phyloP scores from a whole-genome alignment of 495 filamentous ascomycete genomes.

The Pyrenopolyporus hunteri region DNA sequence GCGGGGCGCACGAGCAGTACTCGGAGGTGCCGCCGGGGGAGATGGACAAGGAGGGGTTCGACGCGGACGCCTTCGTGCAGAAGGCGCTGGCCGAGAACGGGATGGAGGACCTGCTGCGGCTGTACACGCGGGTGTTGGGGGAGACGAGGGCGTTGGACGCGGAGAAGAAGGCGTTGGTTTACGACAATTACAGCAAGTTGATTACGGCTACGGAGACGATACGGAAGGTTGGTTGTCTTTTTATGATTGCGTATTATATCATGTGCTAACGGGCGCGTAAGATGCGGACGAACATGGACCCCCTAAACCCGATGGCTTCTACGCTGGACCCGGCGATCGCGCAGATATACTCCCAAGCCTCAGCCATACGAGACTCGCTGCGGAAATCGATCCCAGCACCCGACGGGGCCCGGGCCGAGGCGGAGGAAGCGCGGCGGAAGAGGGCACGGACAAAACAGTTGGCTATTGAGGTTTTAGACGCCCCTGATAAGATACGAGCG shows the following conservation, averaged over 20 bases:
- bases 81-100: slow-evolving; percentile 67
- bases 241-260: no score
- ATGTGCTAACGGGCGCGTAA: slow-evolving; percentile 22
- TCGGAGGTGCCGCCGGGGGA: slow-evolving; percentile 51
- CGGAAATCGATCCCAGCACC: slow-evolving; percentile 49
- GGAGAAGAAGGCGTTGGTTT: slow-evolving; percentile 94
- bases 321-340: slow-evolving; percentile 78
- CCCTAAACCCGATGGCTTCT: slow-evolving; percentile 69
- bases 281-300: slow-evolving; percentile 79
- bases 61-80: slow-evolving; percentile 64
- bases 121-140: slow-evolving; percentile 67
- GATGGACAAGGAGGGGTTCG: slow-evolving; percentile 64
- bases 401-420: slow-evolving; percentile 41
- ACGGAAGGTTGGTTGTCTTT: slow-evolving; percentile 59
- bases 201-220: slow-evolving; percentile 96
- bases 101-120: slow-evolving; percentile 66
- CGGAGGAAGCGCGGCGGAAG: slow-evolving; percentile 41
- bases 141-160: slow-evolving; percentile 92
- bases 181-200: slow-evolving; percentile 97
- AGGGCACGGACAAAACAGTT: slow-evolving; percentile 66
- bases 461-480: slow-evolving; percentile 71
- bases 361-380: slow-evolving; percentile 62
- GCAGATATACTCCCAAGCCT: slow-evolving; percentile 81
- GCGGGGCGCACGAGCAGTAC: slow-evolving; percentile 31
- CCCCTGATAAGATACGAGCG: slow-evolving; percentile 65